Evolutionary conservation across 768 basidiomycete species (phyloP).

Genomic region (Mycena capillaripes): DNA sequence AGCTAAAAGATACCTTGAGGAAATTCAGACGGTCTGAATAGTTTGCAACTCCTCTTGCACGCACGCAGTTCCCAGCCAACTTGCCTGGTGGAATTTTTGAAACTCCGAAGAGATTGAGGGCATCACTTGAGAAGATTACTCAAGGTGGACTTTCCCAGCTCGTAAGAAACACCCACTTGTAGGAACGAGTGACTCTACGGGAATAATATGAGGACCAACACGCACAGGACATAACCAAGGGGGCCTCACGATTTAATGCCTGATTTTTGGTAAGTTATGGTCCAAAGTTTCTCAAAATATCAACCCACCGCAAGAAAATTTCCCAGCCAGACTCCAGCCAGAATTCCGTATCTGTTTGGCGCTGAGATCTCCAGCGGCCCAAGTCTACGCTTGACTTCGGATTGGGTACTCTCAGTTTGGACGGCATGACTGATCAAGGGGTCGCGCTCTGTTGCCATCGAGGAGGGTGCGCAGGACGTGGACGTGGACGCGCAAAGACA

Average conservation of each 20-base stretch:
- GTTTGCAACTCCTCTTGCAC: constrained; percentile 23
- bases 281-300: no score
- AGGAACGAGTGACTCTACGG: constrained; percentile 32
- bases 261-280: neutral
- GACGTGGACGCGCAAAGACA: neutral
- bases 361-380: constrained; percentile 33
- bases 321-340: constrained; percentile 28
- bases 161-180: constrained; percentile 17
- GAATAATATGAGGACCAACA: neutral
- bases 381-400: constrained; percentile 13
- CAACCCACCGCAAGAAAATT: constrained; percentile 32
- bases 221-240: neutral
- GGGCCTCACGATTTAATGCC: constrained; percentile 35
- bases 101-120: constrained; percentile 87
- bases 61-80: constrained; percentile 87
- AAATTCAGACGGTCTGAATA: neutral
- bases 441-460: constrained; percentile 33
- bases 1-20: constrained; percentile 76
- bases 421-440: constrained; percentile 17
- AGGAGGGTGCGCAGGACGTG: no score
- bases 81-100: constrained; percentile 80
- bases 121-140: constrained; percentile 62
- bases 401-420: neutral
- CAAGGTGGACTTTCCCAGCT: neutral
- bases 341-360: constrained; percentile 17